Conservation (phyloP, 805 yeast species). For the Candida golubevii region DNA sequence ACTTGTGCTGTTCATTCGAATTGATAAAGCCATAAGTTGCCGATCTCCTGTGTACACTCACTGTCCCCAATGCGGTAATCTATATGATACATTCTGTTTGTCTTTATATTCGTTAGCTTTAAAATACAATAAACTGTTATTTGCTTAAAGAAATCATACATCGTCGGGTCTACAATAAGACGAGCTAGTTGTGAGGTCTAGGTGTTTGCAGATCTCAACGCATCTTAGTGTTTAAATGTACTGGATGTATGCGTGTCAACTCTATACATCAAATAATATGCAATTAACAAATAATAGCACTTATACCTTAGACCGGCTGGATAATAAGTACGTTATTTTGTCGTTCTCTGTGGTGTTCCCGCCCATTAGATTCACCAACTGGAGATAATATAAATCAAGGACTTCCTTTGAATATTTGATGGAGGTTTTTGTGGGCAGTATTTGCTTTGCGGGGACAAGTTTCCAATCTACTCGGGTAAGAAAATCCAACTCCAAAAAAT, state of each 20-base stretch:
- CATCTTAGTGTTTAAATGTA: too few species aligned
- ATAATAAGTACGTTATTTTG: slow-evolving; percentile 6
- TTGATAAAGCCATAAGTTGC: slow-evolving; percentile 52
- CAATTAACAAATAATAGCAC: too few species aligned
- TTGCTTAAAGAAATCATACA: too few species aligned
- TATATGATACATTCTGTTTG: too few species aligned
- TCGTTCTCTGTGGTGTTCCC: slow-evolving; percentile 20
- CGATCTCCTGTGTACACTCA: neutral
- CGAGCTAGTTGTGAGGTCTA: too few species aligned
- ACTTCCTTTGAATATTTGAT: slow-evolving; percentile 36
- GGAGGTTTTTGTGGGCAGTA: slow-evolving; percentile 17
- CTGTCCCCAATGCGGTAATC: too few species aligned
- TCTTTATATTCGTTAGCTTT: too few species aligned
- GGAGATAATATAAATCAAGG: slow-evolving; percentile 36
- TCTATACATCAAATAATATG: too few species aligned
- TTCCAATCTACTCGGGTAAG: slow-evolving; percentile 72
- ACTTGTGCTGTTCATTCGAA: slow-evolving; percentile 67
- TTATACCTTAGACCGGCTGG: neutral
- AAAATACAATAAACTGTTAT: too few species aligned
- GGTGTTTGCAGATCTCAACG: too few species aligned
- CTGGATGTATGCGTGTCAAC: too few species aligned
- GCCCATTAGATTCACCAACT: slow-evolving; percentile 40
- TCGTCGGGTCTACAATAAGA: too few species aligned
- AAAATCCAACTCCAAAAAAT: slow-evolving; percentile 85
- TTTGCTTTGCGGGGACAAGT: slow-evolving; percentile 37